Evolutionary conservation across 225 moss, liverwort and hornwort genomes (phyloP).

Genomic region (Asterella californica): DNA sequence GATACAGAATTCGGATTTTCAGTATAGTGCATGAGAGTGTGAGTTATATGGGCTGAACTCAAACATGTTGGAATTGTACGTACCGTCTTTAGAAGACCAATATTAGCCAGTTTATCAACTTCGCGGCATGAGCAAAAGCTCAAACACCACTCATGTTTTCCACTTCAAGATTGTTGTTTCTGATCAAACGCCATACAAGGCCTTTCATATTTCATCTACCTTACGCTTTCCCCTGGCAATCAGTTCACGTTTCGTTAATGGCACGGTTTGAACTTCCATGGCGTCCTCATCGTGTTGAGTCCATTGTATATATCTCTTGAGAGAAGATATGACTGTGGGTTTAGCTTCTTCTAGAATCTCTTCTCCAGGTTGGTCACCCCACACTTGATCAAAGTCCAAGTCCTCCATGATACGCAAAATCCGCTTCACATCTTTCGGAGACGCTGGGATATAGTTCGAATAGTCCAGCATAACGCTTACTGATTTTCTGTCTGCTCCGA

Average conservation of each 20-base stretch:
- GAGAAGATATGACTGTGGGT: not conserved
- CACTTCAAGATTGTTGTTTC: too few species aligned
- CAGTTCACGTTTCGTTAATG: not conserved
- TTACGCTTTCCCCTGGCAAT: slow-evolving; percentile 5
- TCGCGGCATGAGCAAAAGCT: too few species aligned
- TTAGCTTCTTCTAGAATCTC: not conserved
- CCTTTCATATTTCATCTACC: not conserved
- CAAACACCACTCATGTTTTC: too few species aligned
- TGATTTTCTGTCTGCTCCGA: not conserved
- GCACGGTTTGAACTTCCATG: not conserved
- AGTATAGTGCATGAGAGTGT: too few species aligned
- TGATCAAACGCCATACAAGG: not conserved
- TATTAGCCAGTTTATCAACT: too few species aligned
- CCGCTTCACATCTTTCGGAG: not conserved
- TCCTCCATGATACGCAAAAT: not conserved
- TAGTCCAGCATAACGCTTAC: not conserved
- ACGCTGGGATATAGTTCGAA: not conserved
- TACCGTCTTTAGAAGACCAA: too few species aligned
- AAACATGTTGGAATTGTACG: too few species aligned
- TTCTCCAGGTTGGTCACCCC: slow-evolving; percentile 10
- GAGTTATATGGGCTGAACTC: too few species aligned
- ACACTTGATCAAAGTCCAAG: not conserved
- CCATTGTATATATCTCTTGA: not conserved
- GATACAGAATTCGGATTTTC: too few species aligned
- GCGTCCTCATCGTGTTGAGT: not conserved